Conservation (phyloP, 2,329 filamentous ascomycete species). For the Hymenoscyphus repandus region DNA sequence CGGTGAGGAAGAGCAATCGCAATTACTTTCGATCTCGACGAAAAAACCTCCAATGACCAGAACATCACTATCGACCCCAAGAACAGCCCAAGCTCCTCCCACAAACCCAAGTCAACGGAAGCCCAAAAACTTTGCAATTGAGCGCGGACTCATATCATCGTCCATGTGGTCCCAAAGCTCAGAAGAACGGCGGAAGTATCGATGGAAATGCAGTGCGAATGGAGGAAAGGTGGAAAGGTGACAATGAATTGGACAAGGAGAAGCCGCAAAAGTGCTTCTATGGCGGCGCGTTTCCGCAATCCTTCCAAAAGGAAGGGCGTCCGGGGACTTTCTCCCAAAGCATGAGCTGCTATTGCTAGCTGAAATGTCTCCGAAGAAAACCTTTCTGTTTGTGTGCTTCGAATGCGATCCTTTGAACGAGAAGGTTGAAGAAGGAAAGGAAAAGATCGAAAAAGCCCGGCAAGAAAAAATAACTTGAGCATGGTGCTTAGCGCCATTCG, state of each 20-base stretch:
- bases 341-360: slow-evolving; percentile 38
- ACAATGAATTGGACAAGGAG: slow-evolving; percentile 57
- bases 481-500: background rate
- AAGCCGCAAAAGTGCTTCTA: slow-evolving; percentile 94
- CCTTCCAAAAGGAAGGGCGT: slow-evolving; percentile 56
- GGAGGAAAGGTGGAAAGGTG: slow-evolving; percentile 34
- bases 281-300: slow-evolving; percentile 99
- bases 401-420: slow-evolving; percentile 99
- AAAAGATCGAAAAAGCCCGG: slow-evolving; percentile 14
- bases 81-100: slow-evolving; percentile 38
- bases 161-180: slow-evolving; percentile 53
- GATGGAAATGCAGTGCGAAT: slow-evolving; percentile 30
- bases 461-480: slow-evolving; percentile 5
- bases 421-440: slow-evolving; percentile 57
- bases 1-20: slow-evolving; percentile 70
- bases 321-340: slow-evolving; percentile 99
- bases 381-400: slow-evolving; percentile 90
- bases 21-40: slow-evolving; percentile 96
- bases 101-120: slow-evolving; percentile 21
- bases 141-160: slow-evolving; percentile 86
- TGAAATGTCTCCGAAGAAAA: slow-evolving; percentile 34
- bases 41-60: slow-evolving; percentile 59
- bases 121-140: slow-evolving; percentile 32
- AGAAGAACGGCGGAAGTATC: slow-evolving; percentile 27
- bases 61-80: slow-evolving; percentile 36